Evolutionary conservation across 129 eudicot genomes (phyloP).

Genomic region (Ambrosia trifida): DNA sequence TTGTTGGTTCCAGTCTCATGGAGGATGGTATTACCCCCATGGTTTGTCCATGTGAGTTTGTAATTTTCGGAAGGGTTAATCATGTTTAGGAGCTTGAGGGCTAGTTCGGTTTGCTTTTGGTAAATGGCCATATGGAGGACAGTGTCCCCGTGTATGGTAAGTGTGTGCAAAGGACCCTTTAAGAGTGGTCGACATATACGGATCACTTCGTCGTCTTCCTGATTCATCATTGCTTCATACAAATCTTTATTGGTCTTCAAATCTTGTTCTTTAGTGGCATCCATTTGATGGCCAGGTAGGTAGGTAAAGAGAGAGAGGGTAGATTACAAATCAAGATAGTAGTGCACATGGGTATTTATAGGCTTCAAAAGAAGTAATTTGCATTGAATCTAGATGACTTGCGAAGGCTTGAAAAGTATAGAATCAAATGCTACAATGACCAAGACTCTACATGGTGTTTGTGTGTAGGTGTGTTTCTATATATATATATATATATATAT

Average conservation of each 20-base stretch:
- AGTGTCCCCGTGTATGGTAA: constrained; percentile 34
- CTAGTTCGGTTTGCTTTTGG: constrained; percentile 22
- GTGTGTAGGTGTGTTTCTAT: no score
- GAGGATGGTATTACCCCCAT: constrained; percentile 33
- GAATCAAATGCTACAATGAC: neutral
- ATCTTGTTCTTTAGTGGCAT: constrained; percentile 16
- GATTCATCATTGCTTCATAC: constrained; percentile 28
- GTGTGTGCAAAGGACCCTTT: constrained; percentile 35
- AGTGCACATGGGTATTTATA: neutral
- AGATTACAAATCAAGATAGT: neutral
- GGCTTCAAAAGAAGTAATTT: neutral
- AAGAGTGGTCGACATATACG: constrained; percentile 12
- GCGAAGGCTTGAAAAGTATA: neutral
- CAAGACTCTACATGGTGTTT: neutral
- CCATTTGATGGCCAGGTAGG: constrained; percentile 12
- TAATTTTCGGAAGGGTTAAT: neutral
- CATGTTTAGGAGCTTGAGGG: constrained; percentile 17
- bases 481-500: no score
- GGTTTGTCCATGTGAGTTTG: constrained; percentile 15
- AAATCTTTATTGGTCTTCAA: neutral
- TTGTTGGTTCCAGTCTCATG: constrained; percentile 31
- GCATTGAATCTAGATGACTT: constrained; percentile 12
- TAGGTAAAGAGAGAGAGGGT: neutral
- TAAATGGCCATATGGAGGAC: constrained; percentile 44
- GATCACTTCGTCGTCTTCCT: constrained; percentile 17